Conservation (phyloP, 805 yeast genomes). For the Candida xyloterini region DNA sequence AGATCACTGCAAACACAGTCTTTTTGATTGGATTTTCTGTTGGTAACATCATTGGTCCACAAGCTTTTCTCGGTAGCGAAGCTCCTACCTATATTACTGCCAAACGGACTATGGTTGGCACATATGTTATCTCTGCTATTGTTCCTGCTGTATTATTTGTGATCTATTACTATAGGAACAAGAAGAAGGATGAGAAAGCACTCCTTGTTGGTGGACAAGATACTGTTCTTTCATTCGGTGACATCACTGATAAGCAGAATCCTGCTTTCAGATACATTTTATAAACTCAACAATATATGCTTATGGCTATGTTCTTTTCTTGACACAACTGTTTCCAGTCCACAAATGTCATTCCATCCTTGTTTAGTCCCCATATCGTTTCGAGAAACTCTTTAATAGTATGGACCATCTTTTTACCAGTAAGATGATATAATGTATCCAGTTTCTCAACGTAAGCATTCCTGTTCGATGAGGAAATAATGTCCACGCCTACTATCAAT, state of each 20-base stretch:
- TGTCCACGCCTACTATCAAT: slow-evolving; percentile 16
- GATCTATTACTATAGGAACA: slow-evolving; percentile 36
- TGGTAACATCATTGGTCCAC: slow-evolving; percentile 41
- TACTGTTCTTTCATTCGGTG: slow-evolving; percentile 40
- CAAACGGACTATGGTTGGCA: slow-evolving; percentile 35
- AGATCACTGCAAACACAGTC: slow-evolving; percentile 43
- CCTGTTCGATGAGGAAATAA: slow-evolving; percentile 7
- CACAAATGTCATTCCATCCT: slow-evolving; percentile 9
- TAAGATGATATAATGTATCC: background rate
- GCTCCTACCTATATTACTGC: slow-evolving; percentile 45
- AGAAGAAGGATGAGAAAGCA: slow-evolving; percentile 32
- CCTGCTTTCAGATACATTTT: slow-evolving; percentile 46
- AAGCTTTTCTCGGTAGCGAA: slow-evolving; percentile 41
- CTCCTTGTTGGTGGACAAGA: slow-evolving; percentile 18
- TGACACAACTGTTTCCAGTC: slow-evolving; percentile 14
- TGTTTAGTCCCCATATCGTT: slow-evolving; percentile 14
- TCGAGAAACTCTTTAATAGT: slow-evolving; percentile 7
- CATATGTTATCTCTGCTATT: slow-evolving; percentile 13
- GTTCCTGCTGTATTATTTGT: slow-evolving; percentile 21
- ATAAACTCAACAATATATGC: slow-evolving; percentile 13
- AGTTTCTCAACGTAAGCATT: slow-evolving; percentile 5
- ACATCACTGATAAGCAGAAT: slow-evolving; percentile 52
- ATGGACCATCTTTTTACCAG: slow-evolving; percentile 6
- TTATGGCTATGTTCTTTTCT: background rate
- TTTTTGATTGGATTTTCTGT: slow-evolving; percentile 48